These are phyloP conservation scores for Symbiodinium natans DNA, from an alignment of 73 alveolate genomes.

Conservation along the genomic window DNA sequence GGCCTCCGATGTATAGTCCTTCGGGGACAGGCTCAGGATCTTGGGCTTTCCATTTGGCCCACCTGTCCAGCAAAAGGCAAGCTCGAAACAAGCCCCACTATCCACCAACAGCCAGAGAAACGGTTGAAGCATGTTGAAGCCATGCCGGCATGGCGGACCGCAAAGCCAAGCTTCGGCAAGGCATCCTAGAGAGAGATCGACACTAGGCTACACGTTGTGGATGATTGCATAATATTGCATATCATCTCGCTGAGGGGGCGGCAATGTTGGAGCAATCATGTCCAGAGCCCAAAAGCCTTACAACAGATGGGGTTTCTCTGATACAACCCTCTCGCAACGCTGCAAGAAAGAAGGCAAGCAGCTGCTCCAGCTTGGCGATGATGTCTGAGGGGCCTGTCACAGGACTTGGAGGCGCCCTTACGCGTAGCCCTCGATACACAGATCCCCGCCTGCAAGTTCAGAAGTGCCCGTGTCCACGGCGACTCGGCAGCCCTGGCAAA, in stretches of 20 bases:
- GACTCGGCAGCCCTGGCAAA: conserved; percentile 92
- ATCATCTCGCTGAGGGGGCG: neutral
- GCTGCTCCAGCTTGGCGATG: conserved; percentile 65
- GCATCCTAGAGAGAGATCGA: conserved; percentile 19
- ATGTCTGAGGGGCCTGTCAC: conserved; percentile 73
- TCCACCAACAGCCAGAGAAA: neutral
- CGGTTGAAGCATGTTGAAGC: neutral
- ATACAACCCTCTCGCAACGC: too few relatives aligned
- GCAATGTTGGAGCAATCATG: neutral
- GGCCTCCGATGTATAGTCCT: conserved; percentile 82
- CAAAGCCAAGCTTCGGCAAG: conserved; percentile 59
- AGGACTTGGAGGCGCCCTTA: neutral
- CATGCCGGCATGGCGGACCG: conserved; percentile 65
- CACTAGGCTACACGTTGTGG: neutral
- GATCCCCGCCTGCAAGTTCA: conserved; percentile 84
- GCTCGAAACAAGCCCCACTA: neutral
- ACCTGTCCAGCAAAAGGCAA: conserved; percentile 1
- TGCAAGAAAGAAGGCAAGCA: neutral
- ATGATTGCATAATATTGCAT: neutral
- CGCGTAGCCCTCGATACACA: too few relatives aligned
- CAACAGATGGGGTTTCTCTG: too few relatives aligned
- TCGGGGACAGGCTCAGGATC: conserved; percentile 57
- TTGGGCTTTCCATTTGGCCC: conserved; percentile 92
- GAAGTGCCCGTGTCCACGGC: conserved; percentile 94
- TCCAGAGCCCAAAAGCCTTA: neutral